Evolutionary conservation across 75 land plant genomes (phyloP).

Genomic region (Isoetes taiwanensis): DNA sequence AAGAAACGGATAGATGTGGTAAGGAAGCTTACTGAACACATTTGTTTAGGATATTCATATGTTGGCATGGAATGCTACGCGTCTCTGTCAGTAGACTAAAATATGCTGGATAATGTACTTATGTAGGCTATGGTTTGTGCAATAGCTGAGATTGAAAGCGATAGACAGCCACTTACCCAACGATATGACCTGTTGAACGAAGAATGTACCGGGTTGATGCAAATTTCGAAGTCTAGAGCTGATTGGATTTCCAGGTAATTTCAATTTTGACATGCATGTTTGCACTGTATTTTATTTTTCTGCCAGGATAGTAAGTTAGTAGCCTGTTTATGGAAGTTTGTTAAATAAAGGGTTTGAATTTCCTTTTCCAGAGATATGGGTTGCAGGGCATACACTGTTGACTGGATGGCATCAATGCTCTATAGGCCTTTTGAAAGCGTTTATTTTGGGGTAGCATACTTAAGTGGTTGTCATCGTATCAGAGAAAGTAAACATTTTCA

Average conservation of each 20-base stretch:
- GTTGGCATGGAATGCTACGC: too few species aligned
- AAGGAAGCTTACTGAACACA: too few species aligned
- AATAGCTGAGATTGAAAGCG: constrained; percentile 83
- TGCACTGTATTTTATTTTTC: too few species aligned
- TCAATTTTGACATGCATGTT: neutral
- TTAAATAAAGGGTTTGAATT: too few species aligned
- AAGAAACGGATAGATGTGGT: too few species aligned
- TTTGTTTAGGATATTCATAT: too few species aligned
- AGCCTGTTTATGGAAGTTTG: too few species aligned
- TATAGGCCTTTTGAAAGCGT: constrained; percentile 72
- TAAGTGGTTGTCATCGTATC: constrained; percentile 72
- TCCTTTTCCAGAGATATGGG: constrained; percentile 74
- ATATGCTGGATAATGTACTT: neutral
- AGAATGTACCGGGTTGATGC: constrained; percentile 64
- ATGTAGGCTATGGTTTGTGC: constrained; percentile 83
- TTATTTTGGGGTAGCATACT: constrained; percentile 77
- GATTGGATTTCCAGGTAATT: constrained; percentile 61
- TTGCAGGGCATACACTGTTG: constrained; percentile 45
- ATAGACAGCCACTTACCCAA: constrained; percentile 54
- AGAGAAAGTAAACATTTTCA: constrained; percentile 39
- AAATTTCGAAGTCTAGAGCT: constrained; percentile 55
- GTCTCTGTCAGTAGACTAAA: neutral
- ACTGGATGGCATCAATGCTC: constrained; percentile 35
- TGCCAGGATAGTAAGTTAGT: too few species aligned
- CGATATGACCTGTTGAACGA: constrained; percentile 45